Evolutionary conservation across 805 yeast genomes (phyloP).

Genomic region (Ogataea nonfermentans): DNA sequence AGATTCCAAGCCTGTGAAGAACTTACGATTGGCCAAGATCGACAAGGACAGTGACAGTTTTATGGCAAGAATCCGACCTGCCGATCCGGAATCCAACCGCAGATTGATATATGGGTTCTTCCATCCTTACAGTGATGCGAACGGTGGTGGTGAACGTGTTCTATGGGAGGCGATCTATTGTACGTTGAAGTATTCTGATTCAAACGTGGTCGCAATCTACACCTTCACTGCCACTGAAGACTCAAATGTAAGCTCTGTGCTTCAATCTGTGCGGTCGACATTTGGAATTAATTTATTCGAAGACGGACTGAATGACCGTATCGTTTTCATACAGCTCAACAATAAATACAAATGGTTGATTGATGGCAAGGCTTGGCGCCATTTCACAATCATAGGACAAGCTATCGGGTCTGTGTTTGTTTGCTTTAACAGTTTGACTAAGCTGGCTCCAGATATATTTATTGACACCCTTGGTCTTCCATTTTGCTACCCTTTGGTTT

Average conservation of each 20-base stretch:
- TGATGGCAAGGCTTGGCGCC: conserved; percentile 71
- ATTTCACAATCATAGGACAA: conserved; percentile 82
- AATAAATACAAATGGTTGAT: conserved; percentile 49
- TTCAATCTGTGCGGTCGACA: conserved; percentile 23
- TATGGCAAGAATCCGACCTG: conserved; percentile 26
- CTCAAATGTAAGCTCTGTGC: conserved; percentile 25
- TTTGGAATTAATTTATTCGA: conserved; percentile 31
- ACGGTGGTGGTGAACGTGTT: conserved; percentile 98
- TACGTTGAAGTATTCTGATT: conserved; percentile 50
- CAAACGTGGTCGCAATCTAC: conserved; percentile 65
- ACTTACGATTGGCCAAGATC: conserved; percentile 28
- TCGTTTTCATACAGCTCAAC: conserved; percentile 33
- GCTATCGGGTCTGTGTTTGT: conserved; percentile 74
- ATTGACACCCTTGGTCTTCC: conserved; percentile 95
- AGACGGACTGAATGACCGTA: conserved; percentile 24
- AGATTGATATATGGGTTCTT: conserved; percentile 72
- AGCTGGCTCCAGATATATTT: conserved; percentile 82
- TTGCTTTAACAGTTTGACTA: conserved; percentile 65
- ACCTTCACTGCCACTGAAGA: conserved; percentile 32
- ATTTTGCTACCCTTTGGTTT: conserved; percentile 70
- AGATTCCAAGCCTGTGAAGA: conserved; percentile 15
- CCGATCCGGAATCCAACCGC: conserved; percentile 38
- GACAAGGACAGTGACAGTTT: conserved; percentile 26
- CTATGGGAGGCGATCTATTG: conserved; percentile 89
- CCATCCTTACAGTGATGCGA: conserved; percentile 94